Evolutionary conservation across 2,329 filamentous ascomycete genomes (phyloP), one percentile per base, ranked within the genome.

Genomic region (Arthrobotrys sinensis): DNA sequence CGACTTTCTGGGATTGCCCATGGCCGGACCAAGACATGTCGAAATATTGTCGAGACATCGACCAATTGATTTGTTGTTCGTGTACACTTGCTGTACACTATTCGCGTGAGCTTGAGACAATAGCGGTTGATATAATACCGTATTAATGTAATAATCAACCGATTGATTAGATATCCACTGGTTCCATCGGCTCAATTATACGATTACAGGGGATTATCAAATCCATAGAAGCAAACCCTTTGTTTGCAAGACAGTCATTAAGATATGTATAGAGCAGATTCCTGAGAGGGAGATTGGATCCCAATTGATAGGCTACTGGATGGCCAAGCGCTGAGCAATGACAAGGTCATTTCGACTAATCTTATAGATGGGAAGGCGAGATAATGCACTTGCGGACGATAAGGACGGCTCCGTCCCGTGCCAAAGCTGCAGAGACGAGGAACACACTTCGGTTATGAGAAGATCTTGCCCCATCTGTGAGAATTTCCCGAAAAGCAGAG

Each of bases 351-450:
- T 19, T 40, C 3, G 55, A 28, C n/a, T 10, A 19, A n/a, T 7
- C 34, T 16, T 7, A n/a, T 8, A 43, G 36, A 60, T 60, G 43
- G 55, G 55, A 60, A 60, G 55, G 55, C 36, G 36, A 60, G 55
- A 60, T 43, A 60, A 60, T 43, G 36, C 2, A 36, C 34, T 43
- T 5, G 24, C 19, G 10, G 16, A 28, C 55, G 55, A 57, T 60
- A 43, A 43, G 55, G 36, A 60, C 34, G 55, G 55, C 55, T 8
- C 34, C 24, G 28, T 43, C 12, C 34, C 53, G 32, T 57, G 34
- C 8, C n/a, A 57, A 57, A 40, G n/a, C 2, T 60, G 36, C 21
- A 60, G 24, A 43, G 36, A 60, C 55, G 19, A 36, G 36, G 55
- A 21, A 21, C n/a, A 32, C 12, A 60, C 21, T 60, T 60, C 55